Percentiles rank a stretch among this genome's conserved stretches.
Conservation (phyloP, 1,284 basidiomycete species). For the Mycena citricolor region DNA sequence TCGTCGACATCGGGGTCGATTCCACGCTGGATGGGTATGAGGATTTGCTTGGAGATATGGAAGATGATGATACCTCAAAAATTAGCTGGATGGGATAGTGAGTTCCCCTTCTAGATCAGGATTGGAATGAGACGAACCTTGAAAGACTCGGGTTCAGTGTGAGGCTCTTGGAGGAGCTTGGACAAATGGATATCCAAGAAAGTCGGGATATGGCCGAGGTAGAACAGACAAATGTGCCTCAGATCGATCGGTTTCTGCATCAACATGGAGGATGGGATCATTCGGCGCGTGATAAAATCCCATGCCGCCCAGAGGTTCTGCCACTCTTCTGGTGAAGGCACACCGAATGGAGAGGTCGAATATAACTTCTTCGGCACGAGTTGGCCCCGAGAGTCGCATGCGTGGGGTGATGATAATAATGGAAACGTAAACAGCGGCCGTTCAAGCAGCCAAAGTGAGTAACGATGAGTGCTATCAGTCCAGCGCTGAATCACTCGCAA, state of each 20-base stretch:
- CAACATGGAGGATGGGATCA: constrained; percentile 88
- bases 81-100: constrained; percentile 50
- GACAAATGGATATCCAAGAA: constrained; percentile 93
- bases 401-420: constrained; percentile 41
- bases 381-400: constrained; percentile 28
- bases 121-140: constrained; percentile 49
- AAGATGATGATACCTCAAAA: constrained; percentile 62
- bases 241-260: constrained; percentile 93
- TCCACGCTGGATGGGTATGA: constrained; percentile 61
- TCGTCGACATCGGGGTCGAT: constrained; percentile 96
- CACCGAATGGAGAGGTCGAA: constrained; percentile 51
- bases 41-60: neutral
- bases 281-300: constrained; percentile 84
- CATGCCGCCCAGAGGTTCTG: constrained; percentile 82
- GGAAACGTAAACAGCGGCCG: constrained; percentile 81
- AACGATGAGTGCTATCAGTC: constrained; percentile 73
- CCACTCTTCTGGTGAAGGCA: constrained; percentile 84
- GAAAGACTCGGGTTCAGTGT: constrained; percentile 82
- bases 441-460: constrained; percentile 91
- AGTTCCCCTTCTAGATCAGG: neutral
- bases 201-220: constrained; percentile 87
- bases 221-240: constrained; percentile 45
- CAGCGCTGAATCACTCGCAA: constrained; percentile 88
- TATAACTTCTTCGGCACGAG: constrained; percentile 26
- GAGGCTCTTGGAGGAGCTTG: constrained; percentile 69